phyloP scores from a whole-genome alignment of 1,139 yeast species.

The Schizosaccharomyces versatilis region DNA sequence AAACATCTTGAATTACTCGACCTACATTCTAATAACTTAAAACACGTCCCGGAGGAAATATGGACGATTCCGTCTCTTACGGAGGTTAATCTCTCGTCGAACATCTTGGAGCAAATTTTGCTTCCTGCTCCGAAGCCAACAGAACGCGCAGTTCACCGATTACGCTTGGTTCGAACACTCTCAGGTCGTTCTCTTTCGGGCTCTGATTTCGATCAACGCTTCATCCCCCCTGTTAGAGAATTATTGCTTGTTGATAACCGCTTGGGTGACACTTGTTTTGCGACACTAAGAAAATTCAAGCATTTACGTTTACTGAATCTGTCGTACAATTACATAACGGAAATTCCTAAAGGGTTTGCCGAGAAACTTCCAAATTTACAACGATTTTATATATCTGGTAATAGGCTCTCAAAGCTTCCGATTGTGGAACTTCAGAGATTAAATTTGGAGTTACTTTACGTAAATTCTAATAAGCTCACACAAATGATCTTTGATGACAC shows the following conservation, averaged over 20 bases:
- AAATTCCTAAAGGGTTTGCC: conserved; percentile 54
- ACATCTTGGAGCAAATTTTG: conserved; percentile 30
- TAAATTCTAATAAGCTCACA: conserved; percentile 69
- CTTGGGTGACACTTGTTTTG: conserved; percentile 56
- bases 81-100: conserved; percentile 56
- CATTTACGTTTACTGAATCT: conserved; percentile 47
- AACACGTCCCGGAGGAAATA: conserved; percentile 42
- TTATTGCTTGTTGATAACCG: conserved; percentile 67
- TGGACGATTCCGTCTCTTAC: conserved; percentile 42
- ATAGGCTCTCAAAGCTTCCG: conserved; percentile 54
- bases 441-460: conserved; percentile 33
- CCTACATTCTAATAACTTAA: conserved; percentile 67
- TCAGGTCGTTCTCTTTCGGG: neutral
- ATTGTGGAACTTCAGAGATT: conserved; percentile 61
- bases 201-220: neutral
- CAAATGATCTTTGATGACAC: conserved; percentile 19
- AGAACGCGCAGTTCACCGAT: neutral
- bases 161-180: neutral
- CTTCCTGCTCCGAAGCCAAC: conserved; percentile 29
- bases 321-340: conserved; percentile 64
- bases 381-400: conserved; percentile 68
- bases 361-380: conserved; percentile 34
- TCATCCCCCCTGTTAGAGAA: conserved; percentile 21
- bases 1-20: conserved; percentile 47
- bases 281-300: conserved; percentile 36